Percentiles rank a stretch among this genome's conserved stretches.
Conservation (phyloP, 2,329 filamentous ascomycete genomes). For the Trichoderma guizhouense region DNA sequence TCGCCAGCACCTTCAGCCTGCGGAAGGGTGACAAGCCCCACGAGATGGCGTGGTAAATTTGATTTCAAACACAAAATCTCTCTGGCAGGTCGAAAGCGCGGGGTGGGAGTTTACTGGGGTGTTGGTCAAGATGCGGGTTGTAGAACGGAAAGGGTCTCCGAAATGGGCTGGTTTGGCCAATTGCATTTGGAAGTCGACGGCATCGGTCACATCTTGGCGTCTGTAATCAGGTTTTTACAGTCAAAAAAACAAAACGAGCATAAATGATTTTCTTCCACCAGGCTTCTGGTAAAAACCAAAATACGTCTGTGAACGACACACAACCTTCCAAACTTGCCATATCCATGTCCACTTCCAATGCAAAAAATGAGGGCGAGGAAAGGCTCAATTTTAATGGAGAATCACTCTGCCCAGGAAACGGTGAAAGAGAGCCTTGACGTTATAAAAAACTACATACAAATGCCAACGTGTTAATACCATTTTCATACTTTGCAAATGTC, state of each 20-base stretch:
- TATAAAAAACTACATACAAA: not conserved
- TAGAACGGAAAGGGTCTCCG: constrained; percentile 45
- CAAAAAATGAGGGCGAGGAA: not conserved
- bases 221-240: constrained; percentile 63
- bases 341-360: not conserved
- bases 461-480: not conserved
- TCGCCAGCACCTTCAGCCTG: constrained; percentile 94
- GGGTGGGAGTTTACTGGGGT: constrained; percentile 12
- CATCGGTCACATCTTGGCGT: constrained; percentile 64
- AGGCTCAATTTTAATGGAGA: not conserved
- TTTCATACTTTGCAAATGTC: not conserved
- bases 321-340: not conserved
- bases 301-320: constrained; percentile 31
- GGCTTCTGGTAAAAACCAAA: constrained; percentile 26
- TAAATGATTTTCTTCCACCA: constrained; percentile 33
- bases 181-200: constrained; percentile 65
- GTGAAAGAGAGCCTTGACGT: not conserved
- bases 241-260: constrained; percentile 50
- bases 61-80: constrained; percentile 26
- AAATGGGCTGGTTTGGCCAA: constrained; percentile 58
- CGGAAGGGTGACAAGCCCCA: constrained; percentile 99
- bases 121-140: constrained; percentile 34
- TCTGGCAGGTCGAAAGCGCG: constrained; percentile 25
- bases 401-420: not conserved
- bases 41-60: constrained; percentile 96